Base-by-base conservation (phyloP, 2,329 filamentous ascomycete species). In the Raffaelea arxii region DNA sequence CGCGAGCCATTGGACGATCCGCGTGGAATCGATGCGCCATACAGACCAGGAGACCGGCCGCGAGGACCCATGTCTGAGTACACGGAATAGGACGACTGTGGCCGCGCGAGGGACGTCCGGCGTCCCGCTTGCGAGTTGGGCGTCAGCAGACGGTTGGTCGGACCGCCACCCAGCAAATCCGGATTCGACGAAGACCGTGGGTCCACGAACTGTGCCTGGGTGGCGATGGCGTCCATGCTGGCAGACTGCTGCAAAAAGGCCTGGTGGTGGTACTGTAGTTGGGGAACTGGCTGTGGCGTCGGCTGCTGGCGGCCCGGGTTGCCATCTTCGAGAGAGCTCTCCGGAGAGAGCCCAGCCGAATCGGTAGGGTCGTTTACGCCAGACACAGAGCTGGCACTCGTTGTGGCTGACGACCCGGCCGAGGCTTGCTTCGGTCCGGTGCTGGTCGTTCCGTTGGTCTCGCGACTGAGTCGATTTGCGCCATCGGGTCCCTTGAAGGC, bases 11-110 rank as follows among this genome's bases (percentile, higher is more conserved):
- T 60, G 3, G 75, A 76, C 3, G 70, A 67, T 4, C 67, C 64
- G 32, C 74, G 71, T 52, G 66, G 62, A 46, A 72, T 65, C 12
- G 65, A 62, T 24, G 64, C 64, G 16, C 65, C 59, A 60, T 62
- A 49, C 22, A 71, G 62, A 18, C 62, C 68, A 3, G 77, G 76
- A 14, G 78, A 82, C 27, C 83, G 78, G 27, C 82, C 81, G 44
- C 82, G 77, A 27, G 68, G 65, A 24, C 74, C 75, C 51, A 79
- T 66, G 41, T 94, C 88, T 16, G 86, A 88, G 41, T 77, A 76
- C 14, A 77, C 72, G 3, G 86, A 92, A 62, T 89, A 90, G 5
- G 82, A 72, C 12, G 90, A 95, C 22, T 74, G 74, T 5, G 89
- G 89, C 44, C 90, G 75, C 36, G 76, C 74, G 51, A 84, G 60